phyloP scores from a whole-genome alignment of 108 stramenopile species.

The Cyclostephanos tholiformis region DNA sequence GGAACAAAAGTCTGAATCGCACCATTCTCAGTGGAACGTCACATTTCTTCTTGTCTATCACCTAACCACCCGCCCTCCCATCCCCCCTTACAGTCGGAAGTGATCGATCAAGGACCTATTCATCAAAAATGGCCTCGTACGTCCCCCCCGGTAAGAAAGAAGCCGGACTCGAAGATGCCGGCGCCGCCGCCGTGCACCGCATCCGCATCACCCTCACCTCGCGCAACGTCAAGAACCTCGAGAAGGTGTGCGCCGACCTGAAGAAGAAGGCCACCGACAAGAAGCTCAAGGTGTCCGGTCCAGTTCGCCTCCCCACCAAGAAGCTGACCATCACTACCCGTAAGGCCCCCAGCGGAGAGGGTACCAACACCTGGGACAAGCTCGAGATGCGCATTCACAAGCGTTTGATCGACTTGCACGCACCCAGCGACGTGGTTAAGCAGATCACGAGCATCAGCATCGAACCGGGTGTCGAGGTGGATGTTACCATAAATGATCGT shows the following conservation, averaged over 20 bases:
- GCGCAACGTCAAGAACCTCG: conserved; percentile 97
- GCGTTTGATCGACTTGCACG: conserved; percentile 98
- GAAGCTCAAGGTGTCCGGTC: conserved; percentile 94
- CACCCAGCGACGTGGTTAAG: conserved; percentile 97
- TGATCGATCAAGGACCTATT: conserved; percentile 12
- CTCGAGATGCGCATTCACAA: conserved; percentile 99
- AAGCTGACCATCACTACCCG: conserved; percentile 96
- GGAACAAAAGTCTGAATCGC: background rate
- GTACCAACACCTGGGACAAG: conserved; percentile 99
- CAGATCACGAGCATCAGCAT: conserved; percentile 98
- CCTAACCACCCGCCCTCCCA: background rate
- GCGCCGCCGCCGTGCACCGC: conserved; percentile 82
- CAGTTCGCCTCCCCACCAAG: conserved; percentile 99
- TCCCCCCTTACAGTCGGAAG: conserved; percentile 26
- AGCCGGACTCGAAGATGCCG: conserved; percentile 60
- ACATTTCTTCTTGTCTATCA: no score
- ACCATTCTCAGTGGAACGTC: background rate
- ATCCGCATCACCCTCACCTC: conserved; percentile 99
- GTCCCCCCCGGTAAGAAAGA: conserved; percentile 75
- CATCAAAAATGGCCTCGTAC: conserved; percentile 65
- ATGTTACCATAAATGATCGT: conserved; percentile 94
- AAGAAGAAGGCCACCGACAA: conserved; percentile 94
- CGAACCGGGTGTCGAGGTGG: conserved; percentile 99
- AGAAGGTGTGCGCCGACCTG: conserved; percentile 98
- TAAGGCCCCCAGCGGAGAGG: conserved; percentile 99